Evolutionary conservation across 495 filamentous ascomycete species (phyloP).

Genomic region (Penicillium cataractarum): DNA sequence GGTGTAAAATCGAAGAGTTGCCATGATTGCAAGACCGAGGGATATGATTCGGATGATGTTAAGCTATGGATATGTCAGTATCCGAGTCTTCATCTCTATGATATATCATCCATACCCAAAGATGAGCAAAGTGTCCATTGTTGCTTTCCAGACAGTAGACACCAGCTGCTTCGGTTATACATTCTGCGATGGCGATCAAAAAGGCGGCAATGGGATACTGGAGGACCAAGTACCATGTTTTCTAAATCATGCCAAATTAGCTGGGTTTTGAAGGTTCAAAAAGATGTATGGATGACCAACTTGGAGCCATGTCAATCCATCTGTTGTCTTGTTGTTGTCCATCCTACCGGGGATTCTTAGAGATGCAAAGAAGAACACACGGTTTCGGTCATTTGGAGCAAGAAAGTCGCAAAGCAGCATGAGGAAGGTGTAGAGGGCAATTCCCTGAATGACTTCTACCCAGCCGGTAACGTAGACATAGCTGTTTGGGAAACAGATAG

Average conservation of each 20-base stretch:
- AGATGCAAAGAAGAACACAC: conserved; percentile 29
- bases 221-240: conserved; percentile 30
- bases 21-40: conserved; percentile 25
- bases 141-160: conserved; percentile 35
- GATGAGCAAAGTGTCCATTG: conserved; percentile 35
- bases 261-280: no score
- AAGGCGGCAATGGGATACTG: conserved; percentile 37
- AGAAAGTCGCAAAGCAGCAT: conserved; percentile 39
- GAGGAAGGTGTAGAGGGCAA: conserved; percentile 37
- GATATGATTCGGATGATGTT: conserved; percentile 30
- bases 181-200: conserved; percentile 30
- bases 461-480: conserved; percentile 37
- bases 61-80: conserved; percentile 20
- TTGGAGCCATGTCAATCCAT: conserved; percentile 25
- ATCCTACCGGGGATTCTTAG: conserved; percentile 21
- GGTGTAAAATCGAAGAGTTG: conserved; percentile 32
- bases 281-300: conserved; percentile 12
- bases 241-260: conserved; percentile 14
- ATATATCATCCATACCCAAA: conserved; percentile 33
- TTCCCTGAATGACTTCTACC: conserved; percentile 33
- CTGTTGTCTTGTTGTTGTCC: conserved; percentile 10
- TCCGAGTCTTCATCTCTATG: neutral
- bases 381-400: conserved; percentile 22
- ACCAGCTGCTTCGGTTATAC: conserved; percentile 33
- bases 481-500: conserved; percentile 28